phyloP scores from a whole-genome alignment of 768 basidiomycete genomes.

The Amanita molliuscula region DNA sequence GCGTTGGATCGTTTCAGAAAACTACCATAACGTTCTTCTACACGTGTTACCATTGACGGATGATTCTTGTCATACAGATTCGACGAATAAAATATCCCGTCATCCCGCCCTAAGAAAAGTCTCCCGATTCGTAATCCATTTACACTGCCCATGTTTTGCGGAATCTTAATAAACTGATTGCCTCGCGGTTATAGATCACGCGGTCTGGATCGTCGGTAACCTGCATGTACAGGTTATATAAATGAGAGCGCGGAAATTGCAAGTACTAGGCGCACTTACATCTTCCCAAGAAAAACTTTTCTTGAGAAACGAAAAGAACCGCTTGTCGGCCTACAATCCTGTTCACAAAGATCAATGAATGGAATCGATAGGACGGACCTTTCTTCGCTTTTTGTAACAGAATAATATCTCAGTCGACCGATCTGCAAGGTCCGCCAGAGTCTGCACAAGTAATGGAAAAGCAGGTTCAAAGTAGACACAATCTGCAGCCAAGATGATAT shows the following conservation, averaged over 20 bases:
- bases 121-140: neutral
- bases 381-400: slow-evolving; percentile 90
- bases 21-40: neutral
- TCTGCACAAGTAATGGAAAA: slow-evolving; percentile 79
- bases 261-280: slow-evolving; percentile 26
- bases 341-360: neutral
- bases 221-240: slow-evolving; percentile 19
- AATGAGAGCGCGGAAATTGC: neutral
- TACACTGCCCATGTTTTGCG: slow-evolving; percentile 1
- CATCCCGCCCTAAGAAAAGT: no score
- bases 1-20: slow-evolving; percentile 6
- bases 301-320: slow-evolving; percentile 73
- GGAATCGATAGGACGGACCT: slow-evolving; percentile 32
- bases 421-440: slow-evolving; percentile 55
- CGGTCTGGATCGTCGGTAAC: slow-evolving; percentile 55
- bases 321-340: slow-evolving; percentile 64
- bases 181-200: slow-evolving; percentile 48
- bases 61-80: neutral
- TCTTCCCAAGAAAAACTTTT: slow-evolving; percentile 69
- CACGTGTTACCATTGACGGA: neutral
- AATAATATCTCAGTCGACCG: slow-evolving; percentile 64
- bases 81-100: neutral
- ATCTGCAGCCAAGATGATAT: slow-evolving; percentile 82
- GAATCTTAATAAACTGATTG: slow-evolving; percentile 53
- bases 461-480: slow-evolving; percentile 95